Conservation (phyloP, 805 yeast species). For the Torulaspora quercuum region DNA sequence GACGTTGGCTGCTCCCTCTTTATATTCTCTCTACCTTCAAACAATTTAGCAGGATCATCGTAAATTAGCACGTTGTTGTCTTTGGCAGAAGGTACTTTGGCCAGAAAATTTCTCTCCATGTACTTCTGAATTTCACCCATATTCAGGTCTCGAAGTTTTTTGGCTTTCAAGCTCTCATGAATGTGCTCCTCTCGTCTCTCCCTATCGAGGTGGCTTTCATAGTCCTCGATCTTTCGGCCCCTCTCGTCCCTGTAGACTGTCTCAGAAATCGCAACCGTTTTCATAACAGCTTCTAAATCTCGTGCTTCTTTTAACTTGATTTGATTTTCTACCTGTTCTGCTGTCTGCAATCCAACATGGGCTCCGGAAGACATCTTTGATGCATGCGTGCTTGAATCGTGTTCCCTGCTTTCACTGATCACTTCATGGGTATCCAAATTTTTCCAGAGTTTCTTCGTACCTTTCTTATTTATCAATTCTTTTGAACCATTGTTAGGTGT, state of each 20-base stretch:
- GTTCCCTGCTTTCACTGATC: conserved; percentile 6
- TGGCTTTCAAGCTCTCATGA: conserved; percentile 30
- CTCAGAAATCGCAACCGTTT: conserved; percentile 15
- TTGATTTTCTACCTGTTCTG: conserved; percentile 41
- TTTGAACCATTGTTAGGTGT: neutral
- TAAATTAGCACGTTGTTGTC: neutral
- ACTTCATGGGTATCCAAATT: conserved; percentile 30
- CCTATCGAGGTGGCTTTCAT: conserved; percentile 23
- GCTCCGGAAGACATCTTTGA: conserved; percentile 34
- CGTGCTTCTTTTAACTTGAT: conserved; percentile 33
- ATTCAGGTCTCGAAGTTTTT: conserved; percentile 39
- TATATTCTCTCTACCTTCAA: conserved; percentile 32
- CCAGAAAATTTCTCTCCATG: conserved; percentile 28
- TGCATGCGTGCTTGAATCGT: neutral
- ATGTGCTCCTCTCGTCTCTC: conserved; percentile 30
- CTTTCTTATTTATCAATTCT: neutral
- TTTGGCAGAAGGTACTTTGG: conserved; percentile 30
- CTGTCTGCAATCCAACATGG: conserved; percentile 48
- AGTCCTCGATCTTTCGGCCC: conserved; percentile 52
- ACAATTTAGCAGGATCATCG: conserved; percentile 64
- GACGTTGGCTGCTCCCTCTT: conserved; percentile 14
- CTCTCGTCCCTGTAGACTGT: conserved; percentile 60
- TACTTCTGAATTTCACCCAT: conserved; percentile 37
- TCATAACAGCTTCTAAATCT: conserved; percentile 17
- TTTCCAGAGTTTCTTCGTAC: conserved; percentile 28